phyloP scores from a whole-genome alignment of 1,139 yeast genomes.

The Candida anutae region DNA sequence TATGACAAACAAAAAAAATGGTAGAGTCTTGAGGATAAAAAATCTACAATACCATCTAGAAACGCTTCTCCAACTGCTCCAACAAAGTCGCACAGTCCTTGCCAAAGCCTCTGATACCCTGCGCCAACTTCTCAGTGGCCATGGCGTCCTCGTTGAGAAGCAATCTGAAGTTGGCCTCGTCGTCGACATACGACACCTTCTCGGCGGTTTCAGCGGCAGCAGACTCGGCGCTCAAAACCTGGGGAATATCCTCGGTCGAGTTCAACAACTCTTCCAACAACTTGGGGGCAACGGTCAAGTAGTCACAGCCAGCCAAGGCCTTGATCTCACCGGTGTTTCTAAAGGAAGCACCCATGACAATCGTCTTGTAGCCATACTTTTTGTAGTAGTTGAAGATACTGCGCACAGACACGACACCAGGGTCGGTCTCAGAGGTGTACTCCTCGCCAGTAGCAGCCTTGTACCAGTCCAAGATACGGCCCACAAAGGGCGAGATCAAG shows the following conservation, averaged over 20 bases:
- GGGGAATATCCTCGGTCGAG: constrained; percentile 73
- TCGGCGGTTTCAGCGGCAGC: constrained; percentile 44
- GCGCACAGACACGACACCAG: constrained; percentile 92
- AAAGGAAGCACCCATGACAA: constrained; percentile 99
- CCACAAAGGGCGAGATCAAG: constrained; percentile 96
- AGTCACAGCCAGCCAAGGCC: constrained; percentile 97
- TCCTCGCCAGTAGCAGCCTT: constrained; percentile 89
- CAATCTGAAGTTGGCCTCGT: constrained; percentile 89
- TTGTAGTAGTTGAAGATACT: constrained; percentile 93
- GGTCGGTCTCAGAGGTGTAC: constrained; percentile 77
- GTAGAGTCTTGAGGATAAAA: too few species aligned
- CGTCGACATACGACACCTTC: constrained; percentile 75
- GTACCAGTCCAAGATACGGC: constrained; percentile 98
- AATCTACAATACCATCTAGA: constrained; percentile 24
- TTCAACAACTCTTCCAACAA: constrained; percentile 83
- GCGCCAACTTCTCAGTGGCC: constrained; percentile 97
- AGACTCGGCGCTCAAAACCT: constrained; percentile 64
- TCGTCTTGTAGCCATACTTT: constrained; percentile 92
- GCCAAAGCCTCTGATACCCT: constrained; percentile 96
- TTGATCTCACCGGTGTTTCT: constrained; percentile 95
- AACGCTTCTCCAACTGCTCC: constrained; percentile 68
- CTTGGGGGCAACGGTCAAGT: constrained; percentile 90
- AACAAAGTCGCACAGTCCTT: constrained; percentile 87
- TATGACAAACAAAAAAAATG: too few species aligned
- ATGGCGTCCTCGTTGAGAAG: constrained; percentile 91